Evolutionary conservation across 192 early-diverging fungal genomes (phyloP), one percentile per base, ranked within the genome.

Genomic region (Coemansia sp.): DNA sequence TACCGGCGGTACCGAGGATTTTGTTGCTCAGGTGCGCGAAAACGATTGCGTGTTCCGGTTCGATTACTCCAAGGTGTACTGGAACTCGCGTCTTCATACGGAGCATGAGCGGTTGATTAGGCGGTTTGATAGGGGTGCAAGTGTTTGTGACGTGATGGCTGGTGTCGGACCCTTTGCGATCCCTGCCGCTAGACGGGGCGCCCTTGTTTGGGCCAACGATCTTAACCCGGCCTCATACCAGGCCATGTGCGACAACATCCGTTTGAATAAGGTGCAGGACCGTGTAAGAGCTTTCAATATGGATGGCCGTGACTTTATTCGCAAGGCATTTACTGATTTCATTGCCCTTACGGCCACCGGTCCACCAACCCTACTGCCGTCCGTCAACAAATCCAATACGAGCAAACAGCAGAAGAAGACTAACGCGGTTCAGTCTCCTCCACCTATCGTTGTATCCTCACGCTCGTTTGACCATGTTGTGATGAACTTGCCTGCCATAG

Each of bases 81-180:
- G 98, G 98, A 99, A 99, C 82, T 97, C 95, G 6, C 86, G 98
- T 11, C 84, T 99, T 53, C 95, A 98, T 62, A 76, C 84, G 0
- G 98, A 99, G 64, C 98, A 99, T 59, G 89, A 93, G 37, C 88
- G 98, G 31, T 67, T 99, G n/a, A 91, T 96, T 23, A 78, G 80
- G 31, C 47, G 72, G 61, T 99, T 99, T 73, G 70, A 79, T 17
- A 59, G 68, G 41, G 86, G 84, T 3, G 86, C 91, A 23, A 79
- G 84, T 40, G 78, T 99, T 8, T 97, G 94, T 62, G 97, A 99
- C 75, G 94, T 96, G 3, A 91, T 99, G 84, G 96, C 91, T 10
- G 97, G 97, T n/a, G 93, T 98, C 2, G 97, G 92, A 0, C 97
- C 97, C 15, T 99, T 98, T 82, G 92, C 95, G 0, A 50, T 99